Percentiles rank a stretch among this genome's conserved stretches.
Conservation (phyloP, 495 filamentous ascomycete species). For the Lindgomyces ingoldianus region DNA sequence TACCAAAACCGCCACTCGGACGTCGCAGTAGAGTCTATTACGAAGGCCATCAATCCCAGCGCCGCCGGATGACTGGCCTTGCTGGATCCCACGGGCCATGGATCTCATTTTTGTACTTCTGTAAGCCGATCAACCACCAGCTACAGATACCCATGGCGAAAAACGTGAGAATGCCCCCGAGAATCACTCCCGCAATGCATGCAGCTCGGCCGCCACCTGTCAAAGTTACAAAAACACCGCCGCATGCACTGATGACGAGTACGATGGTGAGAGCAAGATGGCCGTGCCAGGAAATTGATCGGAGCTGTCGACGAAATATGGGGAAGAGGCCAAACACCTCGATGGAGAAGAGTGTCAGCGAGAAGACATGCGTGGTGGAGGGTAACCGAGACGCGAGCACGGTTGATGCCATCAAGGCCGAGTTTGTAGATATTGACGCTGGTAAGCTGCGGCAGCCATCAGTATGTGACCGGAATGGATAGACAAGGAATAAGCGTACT, state of each 20-base stretch:
- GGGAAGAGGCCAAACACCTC: conserved; percentile 97
- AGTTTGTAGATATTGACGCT: conserved; percentile 88
- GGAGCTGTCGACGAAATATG: conserved; percentile 84
- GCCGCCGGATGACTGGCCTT: conserved; percentile 69
- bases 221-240: conserved; percentile 71
- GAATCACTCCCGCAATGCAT: conserved; percentile 67
- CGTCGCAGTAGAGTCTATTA: neutral
- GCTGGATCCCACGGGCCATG: conserved; percentile 98
- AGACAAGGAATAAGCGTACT: conserved; percentile 43
- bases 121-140: conserved; percentile 96
- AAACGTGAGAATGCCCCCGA: conserved; percentile 68
- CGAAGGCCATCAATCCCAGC: conserved; percentile 54
- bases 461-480: conserved; percentile 26
- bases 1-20: conserved; percentile 26
- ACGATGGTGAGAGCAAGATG: conserved; percentile 75
- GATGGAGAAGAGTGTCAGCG: conserved; percentile 90
- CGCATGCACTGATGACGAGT: conserved; percentile 77
- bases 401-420: conserved; percentile 90
- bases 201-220: conserved; percentile 70
- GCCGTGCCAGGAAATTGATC: conserved; percentile 79
- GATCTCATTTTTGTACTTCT: conserved; percentile 99
- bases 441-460: conserved; percentile 58
- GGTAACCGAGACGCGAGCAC: conserved; percentile 86
- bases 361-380: conserved; percentile 91
- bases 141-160: conserved; percentile 89